These are phyloP conservation scores for Salix udensis DNA, from an alignment of 345 rosid genomes.

Conservation along the genomic window DNA sequence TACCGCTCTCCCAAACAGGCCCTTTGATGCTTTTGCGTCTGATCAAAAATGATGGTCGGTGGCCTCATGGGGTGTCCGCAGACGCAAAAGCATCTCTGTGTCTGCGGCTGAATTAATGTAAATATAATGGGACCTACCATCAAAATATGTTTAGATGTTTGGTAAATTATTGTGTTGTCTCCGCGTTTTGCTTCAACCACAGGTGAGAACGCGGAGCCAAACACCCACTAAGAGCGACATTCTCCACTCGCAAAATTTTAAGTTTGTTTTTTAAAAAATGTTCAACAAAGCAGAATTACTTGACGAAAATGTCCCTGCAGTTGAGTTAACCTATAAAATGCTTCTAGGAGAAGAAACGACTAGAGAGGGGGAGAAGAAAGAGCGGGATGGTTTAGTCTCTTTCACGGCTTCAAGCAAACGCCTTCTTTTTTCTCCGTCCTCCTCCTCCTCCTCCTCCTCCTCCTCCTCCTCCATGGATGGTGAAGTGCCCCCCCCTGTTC, in stretches of 20 bases:
- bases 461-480: slow-evolving; percentile 21
- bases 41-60: too few species aligned
- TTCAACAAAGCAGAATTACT: too few species aligned
- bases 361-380: slow-evolving; percentile 19
- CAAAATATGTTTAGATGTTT: too few species aligned
- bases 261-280: not conserved
- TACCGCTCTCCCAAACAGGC: too few species aligned
- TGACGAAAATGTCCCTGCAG: slow-evolving; percentile 12
- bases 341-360: not conserved
- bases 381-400: slow-evolving; percentile 10
- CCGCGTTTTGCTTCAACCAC: too few species aligned
- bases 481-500: slow-evolving; percentile 8
- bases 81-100: too few species aligned
- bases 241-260: not conserved
- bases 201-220: too few species aligned
- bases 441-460: slow-evolving; percentile 21
- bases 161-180: too few species aligned
- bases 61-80: too few species aligned
- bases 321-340: slow-evolving; percentile 3
- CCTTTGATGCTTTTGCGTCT: too few species aligned
- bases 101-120: too few species aligned
- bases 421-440: slow-evolving; percentile 18
- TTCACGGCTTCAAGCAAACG: not conserved
- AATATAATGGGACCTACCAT: too few species aligned
- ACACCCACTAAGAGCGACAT: not conserved